Base-by-base conservation (phyloP, 1,139 yeast species). In the Saccharomyces hybrid region DNA sequence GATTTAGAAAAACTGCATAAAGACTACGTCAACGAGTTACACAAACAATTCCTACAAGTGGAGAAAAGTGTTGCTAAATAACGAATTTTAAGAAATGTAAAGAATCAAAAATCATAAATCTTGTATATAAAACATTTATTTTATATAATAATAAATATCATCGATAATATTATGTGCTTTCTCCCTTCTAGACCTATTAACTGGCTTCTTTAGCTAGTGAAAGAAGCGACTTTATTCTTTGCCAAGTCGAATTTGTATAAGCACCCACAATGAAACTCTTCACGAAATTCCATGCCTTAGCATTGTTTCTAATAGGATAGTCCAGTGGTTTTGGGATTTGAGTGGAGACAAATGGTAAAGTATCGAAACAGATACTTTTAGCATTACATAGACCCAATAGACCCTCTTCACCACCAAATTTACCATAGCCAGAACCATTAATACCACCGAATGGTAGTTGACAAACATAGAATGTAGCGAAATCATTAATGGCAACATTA, bases 331-430 rank as follows among this genome's bases (percentile, higher is more conserved):
- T 81, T 1, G 99, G 99, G 48, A 93, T 90, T 52, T 82, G 77
- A 1, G 95, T 87, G 4, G 93, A 84, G 16, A 93, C 77, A 61
- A 88, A 81, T 31, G 93, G 82, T 44, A 86, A 80, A 61, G 81
- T 83, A 71, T 93, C 98, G 76, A 81, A 86, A 56, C 96, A 90
- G 4, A 93, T 80, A 48, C 95, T 83, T 68, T 93, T 93, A 54
- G 89, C 87, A 56, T 83, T 78, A 69, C 98, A 91, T 49, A 93
- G 75, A 0, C 96, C 98, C 48, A 89, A 80, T 42, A 93, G 75
- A 1, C 98, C 99, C 75, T 93, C 99, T 68, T 86, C 95, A 44
- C 99, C 98, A 29, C 96, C 96, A 74, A 93, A 93, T 69, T 90
- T 91, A 54, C 98, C 98, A 66, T 89, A 93, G 0, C 99, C 99